phyloP scores from a whole-genome alignment of 352 stramenopile genomes.

The Discostella stelligera region DNA sequence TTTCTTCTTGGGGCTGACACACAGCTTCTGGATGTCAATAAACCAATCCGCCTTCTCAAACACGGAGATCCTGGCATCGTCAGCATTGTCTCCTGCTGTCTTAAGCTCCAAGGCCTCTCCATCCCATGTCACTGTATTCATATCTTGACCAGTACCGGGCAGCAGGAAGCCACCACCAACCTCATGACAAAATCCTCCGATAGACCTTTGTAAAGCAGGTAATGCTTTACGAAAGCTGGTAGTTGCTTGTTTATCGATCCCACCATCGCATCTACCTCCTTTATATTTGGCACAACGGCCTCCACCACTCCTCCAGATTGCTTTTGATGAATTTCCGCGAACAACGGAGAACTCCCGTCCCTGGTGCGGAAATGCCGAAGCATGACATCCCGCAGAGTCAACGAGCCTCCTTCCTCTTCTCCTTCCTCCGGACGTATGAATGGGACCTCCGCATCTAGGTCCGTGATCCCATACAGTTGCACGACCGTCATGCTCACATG shows the following conservation, averaged over 20 bases:
- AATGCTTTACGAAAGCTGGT: too few species aligned
- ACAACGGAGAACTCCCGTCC: not conserved
- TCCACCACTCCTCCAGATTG: too few species aligned
- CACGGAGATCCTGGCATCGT: not conserved
- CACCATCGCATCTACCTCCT: not conserved
- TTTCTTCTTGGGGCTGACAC: too few species aligned
- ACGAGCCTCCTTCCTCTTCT: not conserved
- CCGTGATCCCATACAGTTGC: too few species aligned
- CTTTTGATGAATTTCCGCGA: not conserved
- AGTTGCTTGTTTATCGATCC: conserved; percentile 1
- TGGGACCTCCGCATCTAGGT: too few species aligned
- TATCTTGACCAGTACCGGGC: too few species aligned
- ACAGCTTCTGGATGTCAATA: not conserved
- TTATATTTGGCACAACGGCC: not conserved
- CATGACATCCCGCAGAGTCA: too few species aligned
- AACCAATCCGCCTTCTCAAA: conserved; percentile 1
- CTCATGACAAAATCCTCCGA: too few species aligned
- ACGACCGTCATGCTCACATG: too few species aligned
- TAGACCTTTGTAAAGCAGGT: too few species aligned
- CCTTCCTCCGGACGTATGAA: not conserved
- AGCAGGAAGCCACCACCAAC: too few species aligned
- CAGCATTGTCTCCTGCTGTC: not conserved
- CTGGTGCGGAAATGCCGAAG: too few species aligned
- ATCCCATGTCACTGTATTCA: not conserved
- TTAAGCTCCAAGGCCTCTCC: not conserved